Conservation (phyloP, 2,329 filamentous ascomycete genomes). For the Fusarium chuoi region DNA sequence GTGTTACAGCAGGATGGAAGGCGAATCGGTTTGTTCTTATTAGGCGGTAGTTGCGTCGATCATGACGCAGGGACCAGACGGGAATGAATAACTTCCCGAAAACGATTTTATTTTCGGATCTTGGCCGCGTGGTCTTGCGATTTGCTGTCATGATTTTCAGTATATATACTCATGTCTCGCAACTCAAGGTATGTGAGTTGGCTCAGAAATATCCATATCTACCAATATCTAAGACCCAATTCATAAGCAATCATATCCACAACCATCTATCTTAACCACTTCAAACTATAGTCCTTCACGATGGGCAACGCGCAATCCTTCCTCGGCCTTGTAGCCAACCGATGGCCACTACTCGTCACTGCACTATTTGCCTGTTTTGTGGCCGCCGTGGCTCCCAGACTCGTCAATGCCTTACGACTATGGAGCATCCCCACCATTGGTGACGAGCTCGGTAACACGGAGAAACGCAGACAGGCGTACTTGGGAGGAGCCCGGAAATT, state of each 20-base stretch:
- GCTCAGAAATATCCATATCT: neutral
- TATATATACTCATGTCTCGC: neutral
- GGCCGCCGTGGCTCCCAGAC: neutral
- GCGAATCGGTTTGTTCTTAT: neutral
- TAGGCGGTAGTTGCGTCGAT: neutral
- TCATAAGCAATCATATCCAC: neutral
- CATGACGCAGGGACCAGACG: neutral
- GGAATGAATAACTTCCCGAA: neutral
- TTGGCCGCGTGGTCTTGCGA: neutral
- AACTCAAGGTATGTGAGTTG: neutral
- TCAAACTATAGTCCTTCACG: accelerated
- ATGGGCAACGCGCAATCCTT: constrained; percentile 12
- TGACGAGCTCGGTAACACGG: neutral
- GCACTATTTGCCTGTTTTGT: neutral
- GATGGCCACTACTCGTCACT: constrained; percentile 4
- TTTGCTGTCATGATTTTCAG: accelerated
- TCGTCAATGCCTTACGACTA: neutral
- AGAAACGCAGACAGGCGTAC: constrained; percentile 30
- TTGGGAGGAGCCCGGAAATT: constrained; percentile 15
- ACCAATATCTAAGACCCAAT: neutral
- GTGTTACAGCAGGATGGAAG: accelerated
- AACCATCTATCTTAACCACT: neutral
- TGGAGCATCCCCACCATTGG: constrained; percentile 19
- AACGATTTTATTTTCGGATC: neutral
- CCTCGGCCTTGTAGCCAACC: neutral